Conservation (phyloP, 2,329 filamentous ascomycete genomes). For the Cercospora beticola region DNA sequence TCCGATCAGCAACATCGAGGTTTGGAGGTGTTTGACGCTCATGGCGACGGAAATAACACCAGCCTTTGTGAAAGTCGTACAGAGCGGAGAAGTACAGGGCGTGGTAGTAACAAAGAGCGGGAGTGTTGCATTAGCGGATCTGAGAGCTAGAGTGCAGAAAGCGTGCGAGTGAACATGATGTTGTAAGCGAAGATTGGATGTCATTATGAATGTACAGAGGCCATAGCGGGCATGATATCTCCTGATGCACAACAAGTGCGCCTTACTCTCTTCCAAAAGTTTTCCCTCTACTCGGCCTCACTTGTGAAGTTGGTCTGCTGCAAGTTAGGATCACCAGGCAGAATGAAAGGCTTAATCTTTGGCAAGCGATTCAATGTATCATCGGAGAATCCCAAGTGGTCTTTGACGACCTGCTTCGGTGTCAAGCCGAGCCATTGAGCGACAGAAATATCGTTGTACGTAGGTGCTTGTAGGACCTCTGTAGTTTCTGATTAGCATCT, state of each 20-base stretch:
- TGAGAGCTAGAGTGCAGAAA: conserved; percentile 32
- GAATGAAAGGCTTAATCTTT: conserved; percentile 43
- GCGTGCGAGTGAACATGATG: conserved; percentile 10
- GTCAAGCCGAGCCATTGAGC: conserved; percentile 59
- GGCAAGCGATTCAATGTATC: conserved; percentile 37
- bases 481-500: not conserved
- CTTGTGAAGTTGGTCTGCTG: conserved; percentile 41
- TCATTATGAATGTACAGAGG: not conserved
- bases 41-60: conserved; percentile 47
- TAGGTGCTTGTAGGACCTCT: conserved; percentile 56
- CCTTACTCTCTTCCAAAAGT: not conserved
- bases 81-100: conserved; percentile 43
- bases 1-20: conserved; percentile 49
- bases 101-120: conserved; percentile 43
- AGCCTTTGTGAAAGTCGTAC: conserved; percentile 44
- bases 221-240: not conserved
- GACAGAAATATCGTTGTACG: conserved; percentile 56
- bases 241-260: not conserved
- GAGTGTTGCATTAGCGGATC: conserved; percentile 28
- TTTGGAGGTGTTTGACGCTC: conserved; percentile 44
- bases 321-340: conserved; percentile 42
- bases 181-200: not conserved
- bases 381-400: conserved; percentile 36
- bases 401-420: conserved; percentile 42
- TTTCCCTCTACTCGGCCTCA: conserved; percentile 23